A percentile compares a stretch with the other conserved stretches of the same genome.
These are phyloP conservation scores for Pseudocercospora crystallina DNA, from an alignment of 2,329 filamentous ascomycete genomes.

Conservation along the genomic window DNA sequence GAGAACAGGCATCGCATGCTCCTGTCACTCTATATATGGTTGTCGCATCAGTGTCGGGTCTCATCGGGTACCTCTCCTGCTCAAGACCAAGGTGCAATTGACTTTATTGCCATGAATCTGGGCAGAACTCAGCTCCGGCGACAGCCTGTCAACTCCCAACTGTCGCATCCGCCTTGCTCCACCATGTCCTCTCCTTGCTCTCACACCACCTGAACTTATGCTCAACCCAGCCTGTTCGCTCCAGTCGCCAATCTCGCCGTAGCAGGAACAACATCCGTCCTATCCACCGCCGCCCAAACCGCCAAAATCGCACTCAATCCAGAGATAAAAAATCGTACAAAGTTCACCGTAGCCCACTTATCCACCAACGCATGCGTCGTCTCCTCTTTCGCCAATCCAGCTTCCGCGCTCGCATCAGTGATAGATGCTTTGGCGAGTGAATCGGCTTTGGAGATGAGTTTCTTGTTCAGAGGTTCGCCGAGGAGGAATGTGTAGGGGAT, in stretches of 20 bases:
- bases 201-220: no score
- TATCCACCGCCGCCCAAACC: constrained; percentile 32
- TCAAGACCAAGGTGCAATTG: no score
- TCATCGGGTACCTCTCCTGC: no score
- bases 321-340: constrained; percentile 41
- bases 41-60: no score
- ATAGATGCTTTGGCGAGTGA: constrained; percentile 39
- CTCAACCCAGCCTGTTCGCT: constrained; percentile 24
- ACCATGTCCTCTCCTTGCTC: not conserved
- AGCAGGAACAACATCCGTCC: constrained; percentile 29
- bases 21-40: no score
- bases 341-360: constrained; percentile 56
- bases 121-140: no score
- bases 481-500: constrained; percentile 54
- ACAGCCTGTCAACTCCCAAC: no score
- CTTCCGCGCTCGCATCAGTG: constrained; percentile 41
- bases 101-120: no score
- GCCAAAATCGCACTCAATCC: constrained; percentile 24
- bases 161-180: not conserved
- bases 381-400: constrained; percentile 42
- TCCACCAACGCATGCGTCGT: constrained; percentile 55
- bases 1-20: no score
- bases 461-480: constrained; percentile 50
- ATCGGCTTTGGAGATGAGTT: constrained; percentile 48
- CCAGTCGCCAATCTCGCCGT: constrained; percentile 24